Evolutionary conservation across 1,284 basidiomycete genomes (phyloP).

Genomic region (Ganoderma meredithae): DNA sequence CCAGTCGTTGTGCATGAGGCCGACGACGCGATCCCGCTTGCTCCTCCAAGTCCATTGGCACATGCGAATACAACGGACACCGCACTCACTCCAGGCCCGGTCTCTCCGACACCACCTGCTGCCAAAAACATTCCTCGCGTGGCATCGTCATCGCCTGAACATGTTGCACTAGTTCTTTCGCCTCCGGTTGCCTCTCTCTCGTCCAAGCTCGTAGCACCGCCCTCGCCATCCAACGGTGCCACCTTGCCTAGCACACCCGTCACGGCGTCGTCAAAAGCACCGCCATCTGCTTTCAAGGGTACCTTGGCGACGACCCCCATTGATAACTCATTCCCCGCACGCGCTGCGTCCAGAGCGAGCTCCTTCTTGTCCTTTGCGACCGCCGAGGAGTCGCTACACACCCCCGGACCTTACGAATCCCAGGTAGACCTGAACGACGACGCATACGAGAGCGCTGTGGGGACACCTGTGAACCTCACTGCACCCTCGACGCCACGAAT

Average conservation of each 20-base stretch:
- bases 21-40: too few species aligned
- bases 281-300: constrained; percentile 41
- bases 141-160: background rate
- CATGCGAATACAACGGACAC: background rate
- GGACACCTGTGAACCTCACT: constrained; percentile 24
- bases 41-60: too few species aligned
- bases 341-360: constrained; percentile 42
- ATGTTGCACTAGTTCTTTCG: background rate
- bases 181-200: background rate
- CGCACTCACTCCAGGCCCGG: background rate
- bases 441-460: constrained; percentile 29
- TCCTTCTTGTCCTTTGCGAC: constrained; percentile 43
- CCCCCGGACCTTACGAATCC: constrained; percentile 26
- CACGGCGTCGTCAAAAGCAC: constrained; percentile 20
- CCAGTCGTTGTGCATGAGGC: constrained; percentile 5
- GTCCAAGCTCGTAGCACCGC: constrained; percentile 3
- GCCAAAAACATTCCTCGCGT: background rate
- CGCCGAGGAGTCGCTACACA: constrained; percentile 38
- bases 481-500: constrained; percentile 35
- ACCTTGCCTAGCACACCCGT: background rate
- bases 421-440: constrained; percentile 23
- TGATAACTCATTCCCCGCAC: constrained; percentile 21
- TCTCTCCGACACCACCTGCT: background rate
- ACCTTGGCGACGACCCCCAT: constrained; percentile 23
- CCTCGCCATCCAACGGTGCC: background rate